Conservation (phyloP, 176 grass and related monocot species). For the Oryza punctata region DNA sequence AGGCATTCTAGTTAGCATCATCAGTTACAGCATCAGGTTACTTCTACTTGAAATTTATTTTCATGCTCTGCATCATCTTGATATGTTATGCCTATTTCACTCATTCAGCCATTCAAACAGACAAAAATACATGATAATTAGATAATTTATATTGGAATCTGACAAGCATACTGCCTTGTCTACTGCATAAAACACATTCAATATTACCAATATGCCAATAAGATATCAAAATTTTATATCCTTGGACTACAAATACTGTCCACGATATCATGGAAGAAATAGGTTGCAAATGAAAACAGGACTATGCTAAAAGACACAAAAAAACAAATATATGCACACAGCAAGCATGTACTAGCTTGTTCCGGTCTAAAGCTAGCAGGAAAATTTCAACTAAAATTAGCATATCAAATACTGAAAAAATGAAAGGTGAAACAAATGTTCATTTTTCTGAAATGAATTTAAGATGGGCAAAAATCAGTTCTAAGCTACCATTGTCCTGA, state of each 20-base stretch:
- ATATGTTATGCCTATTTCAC: not conserved
- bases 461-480: not conserved
- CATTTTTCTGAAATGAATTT: not conserved
- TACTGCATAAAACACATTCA: not conserved
- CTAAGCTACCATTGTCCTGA: not conserved
- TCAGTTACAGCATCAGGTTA: not conserved
- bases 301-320: not conserved
- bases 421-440: constrained; percentile 4
- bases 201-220: not conserved
- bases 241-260: too few species aligned
- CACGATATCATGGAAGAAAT: too few species aligned
- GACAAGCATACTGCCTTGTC: not conserved
- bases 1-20: not conserved
- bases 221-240: not conserved
- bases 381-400: not conserved
- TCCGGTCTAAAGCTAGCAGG: not conserved
- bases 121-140: not conserved
- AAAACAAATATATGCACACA: not conserved
- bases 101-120: not conserved
- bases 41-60: not conserved
- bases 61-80: not conserved
- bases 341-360: not conserved
- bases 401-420: not conserved
- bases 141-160: not conserved
- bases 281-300: not conserved